A percentile compares a stretch with the other conserved stretches of the same genome.
phyloP scores from a whole-genome alignment of 495 filamentous ascomycete species.

The Penicilliopsis zonata region DNA sequence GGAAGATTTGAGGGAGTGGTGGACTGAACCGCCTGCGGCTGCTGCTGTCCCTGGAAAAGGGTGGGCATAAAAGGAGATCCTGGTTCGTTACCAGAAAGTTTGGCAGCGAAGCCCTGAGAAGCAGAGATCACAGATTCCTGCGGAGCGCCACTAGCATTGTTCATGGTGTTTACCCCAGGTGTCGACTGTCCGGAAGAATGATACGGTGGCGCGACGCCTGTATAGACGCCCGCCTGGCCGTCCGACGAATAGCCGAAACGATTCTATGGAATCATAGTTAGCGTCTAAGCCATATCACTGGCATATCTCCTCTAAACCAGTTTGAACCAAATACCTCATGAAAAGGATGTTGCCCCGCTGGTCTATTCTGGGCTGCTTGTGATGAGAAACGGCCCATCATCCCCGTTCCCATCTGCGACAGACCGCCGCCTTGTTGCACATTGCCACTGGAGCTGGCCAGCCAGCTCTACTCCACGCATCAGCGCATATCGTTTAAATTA shows the following conservation, averaged over 20 bases:
- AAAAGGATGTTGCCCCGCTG: not conserved
- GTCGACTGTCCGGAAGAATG: not conserved
- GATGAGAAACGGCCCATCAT: conserved; percentile 10
- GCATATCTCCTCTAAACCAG: not conserved
- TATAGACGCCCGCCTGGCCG: not conserved
- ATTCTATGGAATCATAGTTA: not conserved
- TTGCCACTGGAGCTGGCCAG: conserved; percentile 12
- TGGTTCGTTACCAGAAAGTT: too few species aligned
- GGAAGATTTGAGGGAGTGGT: too few species aligned
- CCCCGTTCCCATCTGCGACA: conserved; percentile 6
- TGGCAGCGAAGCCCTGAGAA: too few species aligned
- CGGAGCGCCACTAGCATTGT: too few species aligned
- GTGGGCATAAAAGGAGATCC: too few species aligned
- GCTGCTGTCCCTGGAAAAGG: not conserved
- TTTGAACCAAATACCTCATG: not conserved
- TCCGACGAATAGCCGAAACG: not conserved
- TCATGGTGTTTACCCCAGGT: too few species aligned
- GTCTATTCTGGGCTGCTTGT: conserved; percentile 5
- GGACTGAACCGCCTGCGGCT: not conserved
- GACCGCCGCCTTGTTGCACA: conserved; percentile 5
- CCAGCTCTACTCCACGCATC: conserved; percentile 22
- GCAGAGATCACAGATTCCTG: too few species aligned
- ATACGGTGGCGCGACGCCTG: conserved; percentile 1
- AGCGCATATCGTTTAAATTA: conserved; percentile 13
- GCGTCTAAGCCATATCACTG: not conserved